A percentile compares a stretch with the other conserved stretches of the same genome.
phyloP scores from a whole-genome alignment of 1,284 basidiomycete species.

The Porodaedalea pini region DNA sequence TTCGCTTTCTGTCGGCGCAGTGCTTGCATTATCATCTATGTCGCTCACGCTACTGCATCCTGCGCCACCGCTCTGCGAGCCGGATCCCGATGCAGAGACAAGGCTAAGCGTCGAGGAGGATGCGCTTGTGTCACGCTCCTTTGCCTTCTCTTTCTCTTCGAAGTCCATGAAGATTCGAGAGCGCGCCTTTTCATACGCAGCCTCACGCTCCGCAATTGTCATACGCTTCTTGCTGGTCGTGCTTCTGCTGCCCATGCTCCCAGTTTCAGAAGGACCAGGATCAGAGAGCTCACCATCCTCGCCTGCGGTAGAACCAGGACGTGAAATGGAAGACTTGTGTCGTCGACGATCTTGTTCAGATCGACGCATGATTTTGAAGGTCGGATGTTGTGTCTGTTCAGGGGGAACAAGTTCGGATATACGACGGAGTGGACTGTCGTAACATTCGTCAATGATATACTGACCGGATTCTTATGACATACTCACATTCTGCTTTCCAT shows the following conservation, averaged over 20 bases:
- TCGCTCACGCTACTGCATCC: conserved; percentile 56
- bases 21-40: conserved; percentile 61
- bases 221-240: conserved; percentile 60
- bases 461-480: conserved; percentile 8
- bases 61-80: conserved; percentile 53
- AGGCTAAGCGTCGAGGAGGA: conserved; percentile 71
- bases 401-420: conserved; percentile 76
- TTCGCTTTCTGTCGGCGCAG: conserved; percentile 74
- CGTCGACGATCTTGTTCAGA: conserved; percentile 46
- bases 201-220: conserved; percentile 78
- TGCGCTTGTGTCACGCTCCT: conserved; percentile 70
- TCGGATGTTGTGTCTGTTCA: conserved; percentile 60
- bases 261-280: conserved; percentile 70
- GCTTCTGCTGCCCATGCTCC: conserved; percentile 68
- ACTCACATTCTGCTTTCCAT: conserved; percentile 71
- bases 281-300: conserved; percentile 75
- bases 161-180: conserved; percentile 79
- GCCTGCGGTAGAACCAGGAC: conserved; percentile 61
- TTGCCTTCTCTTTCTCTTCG: conserved; percentile 68
- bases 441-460: conserved; percentile 19
- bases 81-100: conserved; percentile 53
- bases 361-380: conserved; percentile 82
- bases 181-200: conserved; percentile 78
- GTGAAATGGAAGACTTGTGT: conserved; percentile 50
- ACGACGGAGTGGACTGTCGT: conserved; percentile 46